A percentile compares a stretch with the other conserved stretches of the same genome.
Conservation (phyloP, 352 stramenopile species). For the Pythium aphanidermatum region DNA sequence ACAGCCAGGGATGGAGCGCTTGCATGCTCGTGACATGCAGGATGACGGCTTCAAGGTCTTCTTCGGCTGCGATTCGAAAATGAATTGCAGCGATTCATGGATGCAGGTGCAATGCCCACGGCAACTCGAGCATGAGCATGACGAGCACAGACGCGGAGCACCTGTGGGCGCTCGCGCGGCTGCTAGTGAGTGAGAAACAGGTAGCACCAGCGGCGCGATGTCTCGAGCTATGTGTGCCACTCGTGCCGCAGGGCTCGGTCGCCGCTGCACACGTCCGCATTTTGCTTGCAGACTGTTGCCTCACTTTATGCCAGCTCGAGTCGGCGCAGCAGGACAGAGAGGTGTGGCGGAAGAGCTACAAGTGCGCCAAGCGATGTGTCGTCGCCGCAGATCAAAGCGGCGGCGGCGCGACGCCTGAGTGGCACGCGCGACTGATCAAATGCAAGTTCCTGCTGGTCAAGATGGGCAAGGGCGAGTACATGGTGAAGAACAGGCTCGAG, state of each 20-base stretch:
- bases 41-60: conserved; percentile 9
- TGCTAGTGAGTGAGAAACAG: conserved; percentile 36
- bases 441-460: conserved; percentile 46
- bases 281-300: conserved; percentile 54
- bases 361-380: conserved; percentile 40
- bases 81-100: conserved; percentile 19
- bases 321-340: conserved; percentile 37
- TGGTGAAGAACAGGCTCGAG: conserved; percentile 27
- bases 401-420: conserved; percentile 28
- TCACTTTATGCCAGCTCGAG: conserved; percentile 31
- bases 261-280: conserved; percentile 19
- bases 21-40: neutral
- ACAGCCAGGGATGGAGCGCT: conserved; percentile 15
- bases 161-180: conserved; percentile 56
- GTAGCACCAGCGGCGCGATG: conserved; percentile 31
- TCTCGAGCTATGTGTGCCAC: conserved; percentile 35
- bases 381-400: conserved; percentile 19
- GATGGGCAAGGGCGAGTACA: conserved; percentile 33
- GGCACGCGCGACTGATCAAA: conserved; percentile 42
- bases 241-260: neutral
- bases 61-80: conserved; percentile 12
- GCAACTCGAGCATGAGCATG: conserved; percentile 1
- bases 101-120: neutral
- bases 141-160: conserved; percentile 17
- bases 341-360: conserved; percentile 44